Evolutionary conservation across 805 yeast species (phyloP).

Genomic region (Saccharomycopsis capsularis): DNA sequence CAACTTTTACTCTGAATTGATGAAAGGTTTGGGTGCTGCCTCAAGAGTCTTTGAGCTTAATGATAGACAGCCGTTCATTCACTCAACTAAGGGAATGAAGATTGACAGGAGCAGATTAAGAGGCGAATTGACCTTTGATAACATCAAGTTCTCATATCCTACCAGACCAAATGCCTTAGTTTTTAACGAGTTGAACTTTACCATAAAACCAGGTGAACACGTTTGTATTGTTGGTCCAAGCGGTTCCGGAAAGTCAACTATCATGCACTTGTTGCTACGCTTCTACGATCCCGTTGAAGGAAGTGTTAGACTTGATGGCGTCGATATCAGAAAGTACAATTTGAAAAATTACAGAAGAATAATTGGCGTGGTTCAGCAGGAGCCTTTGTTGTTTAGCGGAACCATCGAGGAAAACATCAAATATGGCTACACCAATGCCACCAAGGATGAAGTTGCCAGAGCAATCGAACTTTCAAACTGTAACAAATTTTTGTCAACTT

Average conservation of each 20-base stretch:
- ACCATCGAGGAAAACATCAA: slow-evolving; percentile 75
- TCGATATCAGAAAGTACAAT: slow-evolving; percentile 55
- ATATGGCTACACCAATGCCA: slow-evolving; percentile 61
- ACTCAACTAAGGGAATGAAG: slow-evolving; percentile 53
- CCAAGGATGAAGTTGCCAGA: slow-evolving; percentile 48
- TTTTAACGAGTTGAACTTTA: slow-evolving; percentile 53
- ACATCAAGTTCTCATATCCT: slow-evolving; percentile 73
- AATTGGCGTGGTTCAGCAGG: slow-evolving; percentile 90
- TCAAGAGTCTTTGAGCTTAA: slow-evolving; percentile 82
- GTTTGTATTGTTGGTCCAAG: slow-evolving; percentile 96
- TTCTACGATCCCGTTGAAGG: slow-evolving; percentile 78
- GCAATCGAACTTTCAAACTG: slow-evolving; percentile 74
- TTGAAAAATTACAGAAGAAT: slow-evolving; percentile 65
- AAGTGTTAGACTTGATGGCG: slow-evolving; percentile 53
- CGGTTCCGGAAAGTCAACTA: slow-evolving; percentile 92
- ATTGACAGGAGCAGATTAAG: slow-evolving; percentile 32
- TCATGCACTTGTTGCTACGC: slow-evolving; percentile 69
- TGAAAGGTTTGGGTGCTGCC: slow-evolving; percentile 98
- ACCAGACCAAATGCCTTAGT: slow-evolving; percentile 69
- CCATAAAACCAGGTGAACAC: slow-evolving; percentile 72
- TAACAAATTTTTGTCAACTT: slow-evolving; percentile 53
- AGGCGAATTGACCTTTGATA: slow-evolving; percentile 54
- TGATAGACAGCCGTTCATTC: slow-evolving; percentile 67
- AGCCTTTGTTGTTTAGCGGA: slow-evolving; percentile 84
- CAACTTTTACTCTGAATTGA: slow-evolving; percentile 83